Base-by-base conservation (phyloP, 2,329 filamentous ascomycete species). In the Capronia americana region DNA sequence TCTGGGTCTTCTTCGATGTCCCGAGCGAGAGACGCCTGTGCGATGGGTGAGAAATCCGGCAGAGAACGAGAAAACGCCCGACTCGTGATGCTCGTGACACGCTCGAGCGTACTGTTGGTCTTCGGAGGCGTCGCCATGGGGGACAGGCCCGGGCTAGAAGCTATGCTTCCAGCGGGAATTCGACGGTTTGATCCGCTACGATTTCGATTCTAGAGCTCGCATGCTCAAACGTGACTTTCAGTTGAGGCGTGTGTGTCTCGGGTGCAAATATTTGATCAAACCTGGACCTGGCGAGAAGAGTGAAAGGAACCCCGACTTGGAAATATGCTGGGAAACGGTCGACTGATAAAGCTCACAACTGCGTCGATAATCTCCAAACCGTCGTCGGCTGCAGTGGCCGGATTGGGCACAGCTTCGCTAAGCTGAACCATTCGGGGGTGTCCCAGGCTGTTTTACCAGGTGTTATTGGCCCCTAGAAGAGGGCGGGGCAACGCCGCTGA, bases 1-100 rank as follows among this genome's bases (percentile, higher is more conserved):
- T 88, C 87, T 3, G 85, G 84, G 67, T 86, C 89, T 58, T 87
- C 86, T 41, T 87, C 88, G 7, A 92, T 79, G 75, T 92, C 90
- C 44, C 86, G 83, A 6, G 88, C 88, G 64, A 92, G 81, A 38
- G 86, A 85, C 32, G 86, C 85, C 69, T 90, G 86, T 0, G 88
- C 89, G 56, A 90, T 82, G 24, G 89, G 88, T n/a, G 89, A 90
- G 30, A 82, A 80, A 24, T 86, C 84, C 28, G 80, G 80, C 75
- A 88, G 88, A 5, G 81, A 83, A 44, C 74, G 75, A 61, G 77
- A 44, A 41, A 73, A 70, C 23, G 65, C 68, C 46, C 66, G 57
- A 34, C 63, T 68, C 28, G 64, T 68, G n/a, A 65, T 44, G 53
- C 68, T 71, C 58, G 66, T 61, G 28, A 71, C 69, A 4, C 69